Percentiles rank a stretch among this genome's conserved stretches.
Evolutionary conservation across 2,329 filamentous ascomycete genomes (phyloP).

Genomic region (Aspergillus sp.): DNA sequence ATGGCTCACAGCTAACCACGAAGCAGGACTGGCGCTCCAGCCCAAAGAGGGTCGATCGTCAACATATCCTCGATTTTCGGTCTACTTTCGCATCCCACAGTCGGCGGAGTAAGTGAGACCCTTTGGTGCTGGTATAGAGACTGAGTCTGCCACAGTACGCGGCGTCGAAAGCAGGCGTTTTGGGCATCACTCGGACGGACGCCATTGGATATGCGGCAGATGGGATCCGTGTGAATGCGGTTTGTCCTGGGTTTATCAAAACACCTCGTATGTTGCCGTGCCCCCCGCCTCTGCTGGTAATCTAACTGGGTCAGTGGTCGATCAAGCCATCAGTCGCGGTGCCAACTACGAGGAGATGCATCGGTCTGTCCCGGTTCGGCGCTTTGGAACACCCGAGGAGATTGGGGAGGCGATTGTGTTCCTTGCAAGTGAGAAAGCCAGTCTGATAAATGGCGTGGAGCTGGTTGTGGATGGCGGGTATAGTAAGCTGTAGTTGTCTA

Average conservation of each 20-base stretch:
- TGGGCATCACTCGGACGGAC: conserved; percentile 4
- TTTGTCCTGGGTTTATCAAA: conserved; percentile 1
- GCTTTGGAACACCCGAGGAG: conserved; percentile 2
- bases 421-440: conserved; percentile 3
- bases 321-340: not conserved
- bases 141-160: too few relatives aligned
- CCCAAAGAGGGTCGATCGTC: conserved; percentile 5
- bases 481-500: not conserved
- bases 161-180: conserved; percentile 1
- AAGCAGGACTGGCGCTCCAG: conserved; percentile 1
- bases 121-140: too few relatives aligned
- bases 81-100: not conserved
- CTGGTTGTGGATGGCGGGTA: conserved; percentile 4
- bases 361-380: not conserved
- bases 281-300: not conserved
- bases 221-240: conserved; percentile 4
- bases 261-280: not conserved
- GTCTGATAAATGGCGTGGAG: conserved; percentile 1
- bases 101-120: conserved; percentile 2
- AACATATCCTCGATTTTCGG: conserved; percentile 5
- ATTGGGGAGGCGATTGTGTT: conserved; percentile 1
- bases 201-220: conserved; percentile 1
- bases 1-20: not conserved
- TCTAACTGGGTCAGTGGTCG: not conserved
- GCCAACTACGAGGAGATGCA: not conserved